Evolutionary conservation across 2,329 filamentous ascomycete species (phyloP).

Genomic region (Arthrocladium fulminans): DNA sequence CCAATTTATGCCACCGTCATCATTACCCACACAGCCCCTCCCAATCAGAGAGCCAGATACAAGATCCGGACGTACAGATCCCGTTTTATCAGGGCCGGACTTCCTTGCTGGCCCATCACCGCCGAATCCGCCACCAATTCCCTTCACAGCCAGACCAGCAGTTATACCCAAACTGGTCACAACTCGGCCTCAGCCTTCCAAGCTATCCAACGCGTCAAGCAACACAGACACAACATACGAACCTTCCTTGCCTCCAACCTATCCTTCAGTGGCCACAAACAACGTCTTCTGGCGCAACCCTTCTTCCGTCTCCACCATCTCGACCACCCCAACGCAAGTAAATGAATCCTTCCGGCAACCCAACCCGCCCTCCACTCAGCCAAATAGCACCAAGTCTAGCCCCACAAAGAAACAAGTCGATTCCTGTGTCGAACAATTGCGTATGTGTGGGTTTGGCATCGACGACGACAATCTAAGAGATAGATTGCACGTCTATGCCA

Average conservation of each 20-base stretch:
- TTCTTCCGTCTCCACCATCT: too few species aligned
- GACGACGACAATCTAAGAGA: constrained; percentile 28
- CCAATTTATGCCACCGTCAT: neutral
- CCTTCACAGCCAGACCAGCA: neutral
- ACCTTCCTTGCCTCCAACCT: too few species aligned
- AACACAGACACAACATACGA: too few species aligned
- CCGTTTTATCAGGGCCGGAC: neutral
- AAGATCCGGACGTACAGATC: neutral
- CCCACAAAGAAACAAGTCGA: constrained; percentile 10
- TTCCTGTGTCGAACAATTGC: constrained; percentile 33
- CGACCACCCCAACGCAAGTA: too few species aligned
- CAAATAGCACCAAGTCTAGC: too few species aligned
- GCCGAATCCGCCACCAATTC: neutral
- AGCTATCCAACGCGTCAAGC: too few species aligned
- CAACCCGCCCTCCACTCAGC: too few species aligned
- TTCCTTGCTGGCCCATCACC: neutral
- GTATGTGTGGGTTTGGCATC: constrained; percentile 34
- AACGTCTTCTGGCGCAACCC: too few species aligned
- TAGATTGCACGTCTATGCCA: constrained; percentile 37
- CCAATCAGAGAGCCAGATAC: neutral
- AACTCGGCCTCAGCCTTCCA: too few species aligned
- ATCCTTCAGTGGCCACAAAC: too few species aligned
- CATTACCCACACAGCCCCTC: neutral
- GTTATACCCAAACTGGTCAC: neutral
- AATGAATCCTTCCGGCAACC: too few species aligned